These are phyloP conservation scores for Mycena vitilis DNA, from an alignment of 768 basidiomycete species.

Conservation along the genomic window DNA sequence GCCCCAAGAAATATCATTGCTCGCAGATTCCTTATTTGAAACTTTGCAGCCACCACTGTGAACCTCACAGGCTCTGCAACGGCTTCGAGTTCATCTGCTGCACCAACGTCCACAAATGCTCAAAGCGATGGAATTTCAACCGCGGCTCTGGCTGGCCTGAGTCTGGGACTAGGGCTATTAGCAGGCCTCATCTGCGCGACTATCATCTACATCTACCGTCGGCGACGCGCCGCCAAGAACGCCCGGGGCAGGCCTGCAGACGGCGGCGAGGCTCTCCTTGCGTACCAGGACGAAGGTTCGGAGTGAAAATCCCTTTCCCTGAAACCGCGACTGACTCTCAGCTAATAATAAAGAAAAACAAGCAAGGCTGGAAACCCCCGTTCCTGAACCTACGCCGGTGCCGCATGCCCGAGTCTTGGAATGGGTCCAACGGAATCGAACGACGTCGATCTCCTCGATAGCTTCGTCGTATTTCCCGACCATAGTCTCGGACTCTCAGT, in stretches of 20 bases:
- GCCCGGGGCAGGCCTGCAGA: neutral
- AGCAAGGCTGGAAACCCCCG: neutral
- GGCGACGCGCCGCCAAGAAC: slow-evolving; percentile 6
- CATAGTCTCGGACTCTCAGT: slow-evolving; percentile 2
- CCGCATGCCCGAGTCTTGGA: slow-evolving; percentile 20
- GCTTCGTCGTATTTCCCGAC: slow-evolving; percentile 7
- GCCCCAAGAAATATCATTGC: neutral
- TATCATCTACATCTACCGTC: slow-evolving; percentile 12
- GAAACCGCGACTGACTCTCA: neutral
- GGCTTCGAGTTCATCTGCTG: neutral
- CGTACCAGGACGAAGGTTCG: slow-evolving; percentile 18
- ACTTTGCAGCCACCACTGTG: neutral
- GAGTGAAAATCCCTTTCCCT: neutral
- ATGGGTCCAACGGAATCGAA: slow-evolving; percentile 22
- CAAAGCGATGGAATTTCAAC: slow-evolving; percentile 19
- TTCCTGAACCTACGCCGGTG: neutral
- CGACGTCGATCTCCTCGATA: slow-evolving; percentile 5
- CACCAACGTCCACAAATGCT: neutral
- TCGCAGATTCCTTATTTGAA: neutral
- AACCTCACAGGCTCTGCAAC: neutral
- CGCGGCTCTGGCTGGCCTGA: slow-evolving; percentile 19
- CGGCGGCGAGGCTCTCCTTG: slow-evolving; percentile 21
- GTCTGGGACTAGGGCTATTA: slow-evolving; percentile 25
- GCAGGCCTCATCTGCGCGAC: slow-evolving; percentile 13
- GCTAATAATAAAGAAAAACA: slow-evolving; percentile 26